These are phyloP conservation scores for Botrytis cinerea DNA, from an alignment of 2,329 filamentous ascomycete species.

Conservation along the genomic window DNA sequence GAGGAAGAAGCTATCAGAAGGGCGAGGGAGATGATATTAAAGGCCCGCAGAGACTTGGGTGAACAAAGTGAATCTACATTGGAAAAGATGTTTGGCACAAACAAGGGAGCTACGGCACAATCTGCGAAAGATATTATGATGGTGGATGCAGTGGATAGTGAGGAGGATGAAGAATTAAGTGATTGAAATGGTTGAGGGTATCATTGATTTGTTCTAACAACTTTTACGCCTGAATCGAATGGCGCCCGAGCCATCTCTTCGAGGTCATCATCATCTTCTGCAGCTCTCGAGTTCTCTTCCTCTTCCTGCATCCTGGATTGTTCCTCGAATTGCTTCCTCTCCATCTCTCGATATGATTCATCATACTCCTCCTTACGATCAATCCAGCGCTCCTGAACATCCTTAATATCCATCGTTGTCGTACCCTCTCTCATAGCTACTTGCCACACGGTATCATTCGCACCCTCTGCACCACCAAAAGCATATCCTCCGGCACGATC, in stretches of 20 bases:
- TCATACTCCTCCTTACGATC: constrained; percentile 89
- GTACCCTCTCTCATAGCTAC: constrained; percentile 82
- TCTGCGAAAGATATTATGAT: constrained; percentile 48
- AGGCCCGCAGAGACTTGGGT: constrained; percentile 57
- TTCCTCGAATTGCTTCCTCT: constrained; percentile 73
- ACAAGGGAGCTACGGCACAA: constrained; percentile 30
- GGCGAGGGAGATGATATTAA: constrained; percentile 70
- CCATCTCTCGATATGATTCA: constrained; percentile 52
- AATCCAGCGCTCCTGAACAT: constrained; percentile 95
- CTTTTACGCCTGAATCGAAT: constrained; percentile 53
- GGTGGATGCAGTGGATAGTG: constrained; percentile 50
- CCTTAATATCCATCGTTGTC: constrained; percentile 75
- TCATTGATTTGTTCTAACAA: constrained; percentile 64
- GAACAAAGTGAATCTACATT: constrained; percentile 44
- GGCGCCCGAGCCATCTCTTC: constrained; percentile 20
- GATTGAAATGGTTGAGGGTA: constrained; percentile 46
- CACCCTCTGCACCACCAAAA: constrained; percentile 85
- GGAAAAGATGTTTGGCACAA: constrained; percentile 45
- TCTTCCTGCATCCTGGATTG: constrained; percentile 60
- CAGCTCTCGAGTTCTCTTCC: constrained; percentile 42
- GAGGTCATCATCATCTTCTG: constrained; percentile 37
- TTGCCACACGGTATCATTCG: constrained; percentile 97
- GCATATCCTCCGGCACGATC: constrained; percentile 92
- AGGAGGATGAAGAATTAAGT: constrained; percentile 49
- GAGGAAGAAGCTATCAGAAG: constrained; percentile 86